Base-by-base conservation (phyloP, 2,329 filamentous ascomycete species). In the Beauveria pseudobassiana region DNA sequence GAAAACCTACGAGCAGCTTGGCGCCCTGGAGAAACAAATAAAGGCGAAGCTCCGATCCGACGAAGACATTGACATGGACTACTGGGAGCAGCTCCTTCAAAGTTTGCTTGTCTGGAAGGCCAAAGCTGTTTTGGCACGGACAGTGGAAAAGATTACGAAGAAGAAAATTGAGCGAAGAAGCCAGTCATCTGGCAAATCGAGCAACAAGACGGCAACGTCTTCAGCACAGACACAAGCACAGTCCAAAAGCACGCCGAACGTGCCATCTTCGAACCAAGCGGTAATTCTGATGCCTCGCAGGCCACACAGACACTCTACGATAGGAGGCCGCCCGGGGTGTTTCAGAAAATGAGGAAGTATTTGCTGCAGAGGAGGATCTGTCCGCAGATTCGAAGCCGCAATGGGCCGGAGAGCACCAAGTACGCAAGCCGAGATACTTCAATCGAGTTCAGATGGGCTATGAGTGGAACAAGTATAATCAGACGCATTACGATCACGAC, bases 391-490 rank as follows among this genome's bases (percentile, higher is more conserved):
- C 82, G 3, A 86, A 86, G 66, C 88, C 91, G 4, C 84, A 87
- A 65, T 96, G 92, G 92, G 87, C 88, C 6, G 86, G 87, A 71
- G 92, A 93, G 75, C 89, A 96, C 74, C 85, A 89, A 45, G 92
- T 93, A 8, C 85, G 95, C 65, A 99, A 98, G 76, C 95, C 95
- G 14, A 86, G 89, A 63, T 98, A 97, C 77, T 99, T 99, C 82
- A 98, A 98, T 72, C 88, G 95, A 46, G 93, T 98, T 52, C 93
- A 96, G 75, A 97, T 97, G 90, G 95, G 95, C 59, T 99, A 98
- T 74, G 95, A 99, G 75, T 99, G 95, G 95, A 99, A 99, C 80
- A 99, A 99, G 76, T 99, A 99, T 82, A 99, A 99, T 71, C 95
- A 99, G 77, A 99, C 95, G 14, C 95, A 99, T 76, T 99, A 99